Percentiles rank a stretch among this genome's conserved stretches.
Conservation (phyloP, 1,284 basidiomycete genomes). For the Leucoagaricus sp. region DNA sequence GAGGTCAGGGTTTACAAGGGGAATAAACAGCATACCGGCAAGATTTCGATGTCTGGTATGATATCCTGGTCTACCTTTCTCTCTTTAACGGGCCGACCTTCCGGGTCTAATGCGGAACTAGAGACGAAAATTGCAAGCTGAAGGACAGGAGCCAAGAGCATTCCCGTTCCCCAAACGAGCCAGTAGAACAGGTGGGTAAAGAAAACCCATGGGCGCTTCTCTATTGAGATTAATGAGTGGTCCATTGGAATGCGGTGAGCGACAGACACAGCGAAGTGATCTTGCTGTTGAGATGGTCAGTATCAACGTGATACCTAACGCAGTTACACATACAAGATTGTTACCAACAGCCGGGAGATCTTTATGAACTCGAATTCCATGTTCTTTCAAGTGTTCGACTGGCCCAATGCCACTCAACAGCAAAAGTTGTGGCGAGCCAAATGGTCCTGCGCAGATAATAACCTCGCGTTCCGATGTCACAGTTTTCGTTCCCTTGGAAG, state of each 20-base stretch:
- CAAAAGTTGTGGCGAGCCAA: conserved; percentile 48
- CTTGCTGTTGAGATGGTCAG: conserved; percentile 24
- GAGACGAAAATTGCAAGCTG: conserved; percentile 17
- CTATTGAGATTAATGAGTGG: conserved; percentile 24
- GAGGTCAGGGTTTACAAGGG: conserved; percentile 6
- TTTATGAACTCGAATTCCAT: conserved; percentile 32
- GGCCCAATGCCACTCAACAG: conserved; percentile 54
- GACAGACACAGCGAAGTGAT: conserved; percentile 29
- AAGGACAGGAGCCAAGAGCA: conserved; percentile 17
- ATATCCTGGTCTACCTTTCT: conserved; percentile 16
- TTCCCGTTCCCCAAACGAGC: conserved; percentile 18
- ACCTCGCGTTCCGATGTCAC: conserved; percentile 2
- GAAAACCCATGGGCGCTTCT: conserved; percentile 20
- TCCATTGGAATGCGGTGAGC: conserved; percentile 24
- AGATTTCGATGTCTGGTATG: conserved; percentile 31
- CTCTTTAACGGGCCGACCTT: not conserved
- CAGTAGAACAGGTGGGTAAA: conserved; percentile 18
- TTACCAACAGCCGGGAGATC: conserved; percentile 25
- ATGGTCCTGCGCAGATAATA: conserved; percentile 5
- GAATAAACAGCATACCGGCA: conserved; percentile 19
- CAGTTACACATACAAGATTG: conserved; percentile 7
- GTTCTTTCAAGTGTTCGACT: conserved; percentile 30
- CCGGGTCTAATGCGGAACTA: conserved; percentile 8
- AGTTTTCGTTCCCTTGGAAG: not conserved
- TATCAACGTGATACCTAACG: no score